Base-by-base conservation (phyloP, 352 stramenopile genomes). In the Phytopythium litorale region DNA sequence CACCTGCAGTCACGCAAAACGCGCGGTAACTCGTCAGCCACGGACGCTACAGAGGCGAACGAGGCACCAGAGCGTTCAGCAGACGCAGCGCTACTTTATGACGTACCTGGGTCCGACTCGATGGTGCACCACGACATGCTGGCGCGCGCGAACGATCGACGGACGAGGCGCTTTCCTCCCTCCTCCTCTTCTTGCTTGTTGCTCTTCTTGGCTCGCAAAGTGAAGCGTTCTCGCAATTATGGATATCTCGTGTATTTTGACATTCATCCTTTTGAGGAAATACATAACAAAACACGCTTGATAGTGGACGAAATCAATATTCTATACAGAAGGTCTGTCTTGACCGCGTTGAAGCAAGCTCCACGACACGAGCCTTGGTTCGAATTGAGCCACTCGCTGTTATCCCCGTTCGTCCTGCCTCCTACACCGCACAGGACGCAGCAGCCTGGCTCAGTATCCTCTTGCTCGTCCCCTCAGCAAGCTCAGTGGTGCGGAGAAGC, bases 111-210 rank as follows among this genome's bases (percentile, higher is more conserved):
- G 60, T 92, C 81, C 45, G 83, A 92, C 64, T 92, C 82, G 63
- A 92, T 92, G 21, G 82, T 92, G 55, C 80, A 89, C 80, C 80
- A 89, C 33, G 78, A 88, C 80, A 89, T 90, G 21, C 28, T 54
- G 13, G 21, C 45, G 43, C 7, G 18, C 42, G 15, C 37, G 35
- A 19, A 33, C 1, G 28, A 48, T n/a, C 35, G 23, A 0, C 18
- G 11, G 42, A 23, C 42, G 42, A 25, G 0, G 46, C 16, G 9
- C 6, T 15, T 58, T 30, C 53, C 13, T 46, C 32, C n/a, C 9
- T 56, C 4, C 19, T 4, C 3, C 9, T 3, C 51, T 56, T 28
- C 25, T 28, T 43, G 8, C 33, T 58, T 23, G 11, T 32, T 58
- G 35, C 11, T n/a, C 21, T 58, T 38, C 11, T 42, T 32, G 52